Percentiles rank a stretch among this genome's conserved stretches.
phyloP scores from a whole-genome alignment of 495 filamentous ascomycete genomes.

The Glutinoglossum americanum region DNA sequence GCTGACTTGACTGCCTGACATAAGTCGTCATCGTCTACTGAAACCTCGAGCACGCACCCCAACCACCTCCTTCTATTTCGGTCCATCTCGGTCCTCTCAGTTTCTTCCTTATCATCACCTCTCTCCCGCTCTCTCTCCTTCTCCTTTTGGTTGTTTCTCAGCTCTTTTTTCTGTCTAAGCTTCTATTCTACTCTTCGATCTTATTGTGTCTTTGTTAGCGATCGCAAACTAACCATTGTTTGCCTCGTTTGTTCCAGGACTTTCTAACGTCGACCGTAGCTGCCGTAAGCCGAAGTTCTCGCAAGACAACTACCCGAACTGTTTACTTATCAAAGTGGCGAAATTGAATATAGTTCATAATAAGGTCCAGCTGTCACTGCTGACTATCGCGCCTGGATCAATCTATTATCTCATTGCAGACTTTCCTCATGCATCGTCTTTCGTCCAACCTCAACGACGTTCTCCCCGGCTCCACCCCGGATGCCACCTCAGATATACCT shows the following conservation, averaged over 20 bases:
- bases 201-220: background rate
- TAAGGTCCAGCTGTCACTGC: background rate
- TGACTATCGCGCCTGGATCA: background rate
- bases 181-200: background rate
- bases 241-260: background rate
- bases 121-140: constrained; percentile 3
- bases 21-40: background rate
- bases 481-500: background rate
- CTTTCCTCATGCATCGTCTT: background rate
- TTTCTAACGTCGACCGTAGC: background rate
- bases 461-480: background rate
- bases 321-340: background rate
- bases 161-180: background rate
- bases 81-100: constrained; percentile 6
- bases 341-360: background rate
- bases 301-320: background rate
- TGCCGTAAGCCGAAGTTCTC: background rate
- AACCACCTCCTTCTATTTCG: background rate
- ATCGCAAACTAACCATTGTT: background rate
- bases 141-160: background rate
- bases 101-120: constrained; percentile 14
- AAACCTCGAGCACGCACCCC: background rate
- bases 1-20: background rate
- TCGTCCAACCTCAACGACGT: background rate
- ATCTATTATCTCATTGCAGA: background rate